These are phyloP conservation scores for Beverwykella pulmonaria DNA, from an alignment of 495 filamentous ascomycete species.

Conservation along the genomic window DNA sequence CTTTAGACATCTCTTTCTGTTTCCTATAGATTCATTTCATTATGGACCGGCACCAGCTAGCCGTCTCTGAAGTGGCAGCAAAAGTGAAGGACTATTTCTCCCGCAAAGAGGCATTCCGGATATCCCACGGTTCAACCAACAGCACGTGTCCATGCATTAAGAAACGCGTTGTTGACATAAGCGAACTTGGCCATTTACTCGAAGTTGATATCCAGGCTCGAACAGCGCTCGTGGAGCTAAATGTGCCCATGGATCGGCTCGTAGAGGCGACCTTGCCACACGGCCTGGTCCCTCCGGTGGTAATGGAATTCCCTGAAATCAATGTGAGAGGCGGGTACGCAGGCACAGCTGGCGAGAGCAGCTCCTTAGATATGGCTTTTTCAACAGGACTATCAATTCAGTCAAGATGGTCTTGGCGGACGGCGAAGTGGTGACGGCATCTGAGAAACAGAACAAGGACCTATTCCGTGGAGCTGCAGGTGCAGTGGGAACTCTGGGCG, in stretches of 20 bases:
- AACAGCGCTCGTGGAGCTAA: constrained; percentile 61
- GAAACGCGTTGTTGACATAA: constrained; percentile 58
- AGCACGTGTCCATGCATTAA: constrained; percentile 60
- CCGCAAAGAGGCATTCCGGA: constrained; percentile 67
- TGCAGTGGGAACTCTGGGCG: constrained; percentile 60
- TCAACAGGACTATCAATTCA: constrained; percentile 56
- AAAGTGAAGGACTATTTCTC: constrained; percentile 60
- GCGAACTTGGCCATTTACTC: constrained; percentile 41
- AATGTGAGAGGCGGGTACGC: constrained; percentile 65
- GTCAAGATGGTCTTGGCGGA: constrained; percentile 65
- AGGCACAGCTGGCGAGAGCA: constrained; percentile 63
- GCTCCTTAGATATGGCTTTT: constrained; percentile 61
- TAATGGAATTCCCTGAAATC: constrained; percentile 68
- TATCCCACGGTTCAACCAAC: constrained; percentile 79
- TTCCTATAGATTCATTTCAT: neutral
- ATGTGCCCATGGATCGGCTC: constrained; percentile 67
- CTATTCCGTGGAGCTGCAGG: constrained; percentile 60
- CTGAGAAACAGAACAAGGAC: constrained; percentile 48
- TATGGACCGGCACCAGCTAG: constrained; percentile 29
- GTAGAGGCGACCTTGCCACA: constrained; percentile 56
- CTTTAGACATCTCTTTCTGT: neutral
- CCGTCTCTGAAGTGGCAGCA: constrained; percentile 52
- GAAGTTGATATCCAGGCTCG: constrained; percentile 46
- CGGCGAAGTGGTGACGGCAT: constrained; percentile 54
- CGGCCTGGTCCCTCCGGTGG: constrained; percentile 59